Base-by-base conservation (phyloP, 2,329 filamentous ascomycete genomes). In the Cladosporium sphaerospermum region DNA sequence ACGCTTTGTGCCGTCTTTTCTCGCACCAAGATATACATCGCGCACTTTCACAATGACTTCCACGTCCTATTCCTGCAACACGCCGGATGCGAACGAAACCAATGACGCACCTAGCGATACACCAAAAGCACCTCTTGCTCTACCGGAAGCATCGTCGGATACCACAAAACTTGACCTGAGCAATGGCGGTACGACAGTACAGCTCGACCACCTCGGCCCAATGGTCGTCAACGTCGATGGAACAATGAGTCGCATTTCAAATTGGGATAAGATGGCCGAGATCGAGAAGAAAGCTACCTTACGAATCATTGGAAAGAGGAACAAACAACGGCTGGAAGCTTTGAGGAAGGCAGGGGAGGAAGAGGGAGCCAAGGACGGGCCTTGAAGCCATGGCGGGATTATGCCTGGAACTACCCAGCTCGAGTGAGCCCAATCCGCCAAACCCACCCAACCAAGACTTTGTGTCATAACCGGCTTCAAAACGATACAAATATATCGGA, bases 161-260 rank as follows among this genome's bases (percentile, higher is more conserved):
- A 60, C 54, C 10, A 28, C 51, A 8, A 59, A 62, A 50, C 60
- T 72, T 42, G 63, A 69, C 49, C 62, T 73, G 50, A 63, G 62
- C 51, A 62, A 56, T 37, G 66, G 64, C 4, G 56, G 61, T 45
- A 65, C 61, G 11, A 66, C 66, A 1, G 75, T 86, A 41, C 80
- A 77, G 46, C 77, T 90, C 8, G 84, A 88, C 63, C 77, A 81
- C 56, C 72, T 90, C 19, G 86, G 87, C 0, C 87, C 87, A 1
- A 75, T 90, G 61, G 85, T 91, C 1, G 82, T 90, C 52, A 86
- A 89, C 67, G 73, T 75, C 56, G 84, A 91, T 67, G 87, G 87
- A 16, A 83, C 83, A 8, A 68, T 89, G 60, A 83, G 82, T 53
- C 78, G 86, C 33, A 86, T 91, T 61, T 71, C 77, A 34, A 90